Evolutionary conservation across 1,139 yeast genomes (phyloP).

Genomic region (Lodderomyces pseudojiufengensis): DNA sequence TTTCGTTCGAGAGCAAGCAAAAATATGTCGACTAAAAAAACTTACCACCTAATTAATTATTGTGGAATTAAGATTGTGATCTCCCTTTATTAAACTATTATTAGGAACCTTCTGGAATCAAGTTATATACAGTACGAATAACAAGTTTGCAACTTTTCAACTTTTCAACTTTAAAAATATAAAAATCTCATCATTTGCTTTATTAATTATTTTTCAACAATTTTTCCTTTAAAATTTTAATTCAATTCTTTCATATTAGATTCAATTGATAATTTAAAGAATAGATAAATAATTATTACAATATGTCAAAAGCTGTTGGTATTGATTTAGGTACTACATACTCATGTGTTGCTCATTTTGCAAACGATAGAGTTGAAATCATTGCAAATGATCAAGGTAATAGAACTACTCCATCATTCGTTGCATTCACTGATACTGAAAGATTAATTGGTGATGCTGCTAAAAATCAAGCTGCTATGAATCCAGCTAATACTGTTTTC

Average conservation of each 20-base stretch:
- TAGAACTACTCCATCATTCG: conserved; percentile 93
- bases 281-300: conserved; percentile 2
- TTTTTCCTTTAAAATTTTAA: conserved; percentile 7
- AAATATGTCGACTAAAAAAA: too few relatives aligned
- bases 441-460: conserved; percentile 99
- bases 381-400: conserved; percentile 54
- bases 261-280: conserved; percentile 13
- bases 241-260: conserved; percentile 2
- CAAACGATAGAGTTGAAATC: conserved; percentile 68
- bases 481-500: conserved; percentile 94
- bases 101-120: too few relatives aligned
- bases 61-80: too few relatives aligned
- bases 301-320: conserved; percentile 69
- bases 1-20: neutral
- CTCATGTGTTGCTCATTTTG: conserved; percentile 82
- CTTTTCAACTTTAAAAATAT: neutral
- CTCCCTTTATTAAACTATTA: too few relatives aligned
- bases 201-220: conserved; percentile 1
- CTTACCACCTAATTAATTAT: too few relatives aligned
- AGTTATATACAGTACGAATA: too few relatives aligned
- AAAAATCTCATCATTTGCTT: conserved; percentile 2
- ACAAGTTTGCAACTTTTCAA: conserved; percentile 4
- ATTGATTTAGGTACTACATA: conserved; percentile 84
- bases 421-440: conserved; percentile 95
- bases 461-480: conserved; percentile 97